Conservation (phyloP, 1,284 basidiomycete genomes). For the Cerioporus squamosus region DNA sequence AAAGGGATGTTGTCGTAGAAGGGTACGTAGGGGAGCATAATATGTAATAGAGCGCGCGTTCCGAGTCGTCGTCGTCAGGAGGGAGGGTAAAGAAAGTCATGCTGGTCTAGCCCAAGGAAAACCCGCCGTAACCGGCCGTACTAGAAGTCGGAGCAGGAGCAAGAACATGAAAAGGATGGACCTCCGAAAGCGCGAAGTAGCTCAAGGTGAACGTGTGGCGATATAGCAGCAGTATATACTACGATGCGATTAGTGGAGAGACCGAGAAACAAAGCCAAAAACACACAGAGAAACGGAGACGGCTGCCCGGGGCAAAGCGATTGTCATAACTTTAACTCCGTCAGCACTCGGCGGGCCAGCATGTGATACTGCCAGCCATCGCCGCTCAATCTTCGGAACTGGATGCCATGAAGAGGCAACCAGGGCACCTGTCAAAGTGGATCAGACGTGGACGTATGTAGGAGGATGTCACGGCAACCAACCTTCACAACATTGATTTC, state of each 20-base stretch:
- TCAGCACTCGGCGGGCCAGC: constrained; percentile 92
- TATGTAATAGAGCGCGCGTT: constrained; percentile 14
- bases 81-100: constrained; percentile 18
- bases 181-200: constrained; percentile 15
- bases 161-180: background rate
- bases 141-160: constrained; percentile 18
- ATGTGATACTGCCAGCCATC: constrained; percentile 99
- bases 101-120: constrained; percentile 17
- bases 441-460: background rate
- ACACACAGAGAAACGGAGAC: constrained; percentile 12
- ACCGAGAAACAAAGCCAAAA: constrained; percentile 12
- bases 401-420: constrained; percentile 93
- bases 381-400: constrained; percentile 91
- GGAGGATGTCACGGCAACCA: constrained; percentile 28
- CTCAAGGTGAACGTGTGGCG: constrained; percentile 15
- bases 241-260: constrained; percentile 21
- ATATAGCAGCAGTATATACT: constrained; percentile 13
- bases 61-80: constrained; percentile 15
- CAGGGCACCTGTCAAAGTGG: constrained; percentile 77
- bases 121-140: constrained; percentile 13
- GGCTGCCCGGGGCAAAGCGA: constrained; percentile 14
- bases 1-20: constrained; percentile 16
- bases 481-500: constrained; percentile 97
- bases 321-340: constrained; percentile 87
- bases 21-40: constrained; percentile 14